A percentile compares a stretch with the other conserved stretches of the same genome.
phyloP scores from a whole-genome alignment of 2,329 filamentous ascomycete genomes.

The Colletotrichum plurivorum region DNA sequence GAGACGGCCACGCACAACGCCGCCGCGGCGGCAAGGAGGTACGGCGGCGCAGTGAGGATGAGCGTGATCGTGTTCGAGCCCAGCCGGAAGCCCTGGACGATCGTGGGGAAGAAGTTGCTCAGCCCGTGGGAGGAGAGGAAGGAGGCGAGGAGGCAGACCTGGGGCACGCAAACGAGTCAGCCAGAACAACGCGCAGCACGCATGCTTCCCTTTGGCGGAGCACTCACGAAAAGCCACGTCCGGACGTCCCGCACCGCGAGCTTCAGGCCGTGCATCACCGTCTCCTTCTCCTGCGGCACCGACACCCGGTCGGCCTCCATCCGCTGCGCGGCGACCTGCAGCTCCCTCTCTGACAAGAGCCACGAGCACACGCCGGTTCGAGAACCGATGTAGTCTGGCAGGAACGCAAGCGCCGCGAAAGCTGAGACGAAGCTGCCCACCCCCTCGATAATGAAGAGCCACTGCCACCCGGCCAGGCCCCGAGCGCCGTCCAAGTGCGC shows the following conservation, averaged over 20 bases:
- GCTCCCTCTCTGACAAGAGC: slow-evolving; percentile 33
- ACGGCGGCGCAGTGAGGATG: slow-evolving; percentile 48
- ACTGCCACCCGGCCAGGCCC: slow-evolving; percentile 74
- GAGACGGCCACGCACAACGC: slow-evolving; percentile 41
- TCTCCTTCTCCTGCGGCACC: slow-evolving; percentile 36
- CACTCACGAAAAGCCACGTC: slow-evolving; percentile 45
- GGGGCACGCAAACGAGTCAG: not conserved
- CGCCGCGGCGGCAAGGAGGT: slow-evolving; percentile 42
- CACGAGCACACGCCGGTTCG: slow-evolving; percentile 37
- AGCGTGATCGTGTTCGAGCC: slow-evolving; percentile 48
- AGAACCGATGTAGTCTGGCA: slow-evolving; percentile 44
- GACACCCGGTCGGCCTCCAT: slow-evolving; percentile 44
- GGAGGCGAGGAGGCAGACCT: slow-evolving; percentile 42
- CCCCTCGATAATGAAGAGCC: slow-evolving; percentile 79
- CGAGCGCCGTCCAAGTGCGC: slow-evolving; percentile 60
- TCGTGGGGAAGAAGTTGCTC: slow-evolving; percentile 46
- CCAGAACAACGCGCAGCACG: not conserved
- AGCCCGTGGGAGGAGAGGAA: slow-evolving; percentile 45
- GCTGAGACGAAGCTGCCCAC: slow-evolving; percentile 49
- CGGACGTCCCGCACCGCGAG: slow-evolving; percentile 44
- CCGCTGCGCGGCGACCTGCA: slow-evolving; percentile 41
- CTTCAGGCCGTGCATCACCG: slow-evolving; percentile 42
- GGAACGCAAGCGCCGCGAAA: slow-evolving; percentile 42
- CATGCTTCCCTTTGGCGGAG: not conserved
- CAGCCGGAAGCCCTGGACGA: slow-evolving; percentile 51